A percentile compares a stretch with the other conserved stretches of the same genome.
Conservation (phyloP, 2,329 filamentous ascomycete genomes). For the Lecanicillium sp. region DNA sequence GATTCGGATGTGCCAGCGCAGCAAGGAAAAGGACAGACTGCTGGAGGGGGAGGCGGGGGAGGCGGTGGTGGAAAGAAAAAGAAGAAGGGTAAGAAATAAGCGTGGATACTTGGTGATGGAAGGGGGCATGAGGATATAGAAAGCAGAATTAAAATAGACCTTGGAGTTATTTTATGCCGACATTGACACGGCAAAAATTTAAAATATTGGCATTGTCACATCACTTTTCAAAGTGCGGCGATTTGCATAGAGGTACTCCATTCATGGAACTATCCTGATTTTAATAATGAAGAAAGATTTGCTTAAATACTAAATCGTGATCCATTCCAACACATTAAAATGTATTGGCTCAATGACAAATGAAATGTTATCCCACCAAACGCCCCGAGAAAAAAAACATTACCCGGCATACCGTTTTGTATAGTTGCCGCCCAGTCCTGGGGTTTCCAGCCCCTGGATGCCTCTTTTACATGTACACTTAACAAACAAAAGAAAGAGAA, state of each 20-base stretch:
- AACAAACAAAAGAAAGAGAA: conserved; percentile 8
- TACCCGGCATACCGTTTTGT: conserved; percentile 1
- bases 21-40: conserved; percentile 17
- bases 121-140: background rate
- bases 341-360: background rate
- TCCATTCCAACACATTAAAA: conserved; percentile 5
- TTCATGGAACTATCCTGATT: conserved; percentile 1
- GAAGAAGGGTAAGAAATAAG: conserved; percentile 63
- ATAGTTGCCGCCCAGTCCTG: conserved; percentile 1
- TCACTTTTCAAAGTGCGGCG: too few relatives aligned
- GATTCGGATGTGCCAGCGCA: conserved; percentile 23
- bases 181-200: background rate
- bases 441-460: conserved; percentile 9
- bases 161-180: too few relatives aligned
- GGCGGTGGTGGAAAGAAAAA: conserved; percentile 55
- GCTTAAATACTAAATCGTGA: conserved; percentile 11
- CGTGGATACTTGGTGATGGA: background rate
- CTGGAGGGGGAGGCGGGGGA: conserved; percentile 17
- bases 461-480: conserved; percentile 7
- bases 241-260: background rate
- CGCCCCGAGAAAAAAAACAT: conserved; percentile 6
- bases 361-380: background rate
- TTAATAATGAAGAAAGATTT: conserved; percentile 4
- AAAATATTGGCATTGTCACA: too few relatives aligned
- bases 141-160: too few relatives aligned